Evolutionary conservation across 352 stramenopile genomes (phyloP).

Genomic region (Globisporangium middletonii): DNA sequence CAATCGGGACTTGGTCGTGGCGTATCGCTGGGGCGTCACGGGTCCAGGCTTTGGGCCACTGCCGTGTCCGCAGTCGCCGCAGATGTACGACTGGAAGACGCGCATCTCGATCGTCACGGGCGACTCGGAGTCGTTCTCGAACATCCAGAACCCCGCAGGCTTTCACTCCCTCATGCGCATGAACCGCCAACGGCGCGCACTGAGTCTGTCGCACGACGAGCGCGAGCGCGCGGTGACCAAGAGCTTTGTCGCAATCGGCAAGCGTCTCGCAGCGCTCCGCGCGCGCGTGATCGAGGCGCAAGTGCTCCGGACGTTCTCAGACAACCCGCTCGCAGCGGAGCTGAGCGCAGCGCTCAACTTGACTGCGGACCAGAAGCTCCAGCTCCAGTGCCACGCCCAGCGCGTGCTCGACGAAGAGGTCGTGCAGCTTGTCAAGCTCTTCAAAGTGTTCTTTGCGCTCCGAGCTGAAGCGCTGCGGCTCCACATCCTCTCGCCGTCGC

Average conservation of each 20-base stretch:
- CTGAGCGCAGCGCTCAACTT: conserved; percentile 44
- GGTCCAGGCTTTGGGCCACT: conserved; percentile 32
- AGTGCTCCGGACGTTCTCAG: conserved; percentile 43
- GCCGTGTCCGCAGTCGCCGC: conserved; percentile 39
- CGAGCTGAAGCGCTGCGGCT: conserved; percentile 60
- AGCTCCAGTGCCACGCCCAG: conserved; percentile 57
- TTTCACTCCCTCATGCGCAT: conserved; percentile 68
- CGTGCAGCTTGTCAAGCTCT: conserved; percentile 55
- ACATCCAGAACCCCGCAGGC: conserved; percentile 58
- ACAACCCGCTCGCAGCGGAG: conserved; percentile 34
- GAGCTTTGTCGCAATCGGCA: conserved; percentile 52
- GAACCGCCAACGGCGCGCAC: conserved; percentile 59
- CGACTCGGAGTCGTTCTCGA: conserved; percentile 50
- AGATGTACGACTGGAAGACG: conserved; percentile 57
- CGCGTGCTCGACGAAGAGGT: conserved; percentile 62
- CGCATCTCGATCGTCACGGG: conserved; percentile 67
- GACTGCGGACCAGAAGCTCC: conserved; percentile 43
- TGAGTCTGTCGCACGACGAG: conserved; percentile 39
- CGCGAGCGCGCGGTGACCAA: conserved; percentile 51
- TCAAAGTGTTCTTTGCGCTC: conserved; percentile 76
- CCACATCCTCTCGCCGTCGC: conserved; percentile 55
- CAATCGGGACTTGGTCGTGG: conserved; percentile 63
- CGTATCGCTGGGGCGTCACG: conserved; percentile 70
- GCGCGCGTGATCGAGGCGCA: conserved; percentile 57
- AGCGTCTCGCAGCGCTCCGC: conserved; percentile 48